Evolutionary conservation across 2,329 filamentous ascomycete species (phyloP).

Genomic region (Aaosphaeria pasadenensis): DNA sequence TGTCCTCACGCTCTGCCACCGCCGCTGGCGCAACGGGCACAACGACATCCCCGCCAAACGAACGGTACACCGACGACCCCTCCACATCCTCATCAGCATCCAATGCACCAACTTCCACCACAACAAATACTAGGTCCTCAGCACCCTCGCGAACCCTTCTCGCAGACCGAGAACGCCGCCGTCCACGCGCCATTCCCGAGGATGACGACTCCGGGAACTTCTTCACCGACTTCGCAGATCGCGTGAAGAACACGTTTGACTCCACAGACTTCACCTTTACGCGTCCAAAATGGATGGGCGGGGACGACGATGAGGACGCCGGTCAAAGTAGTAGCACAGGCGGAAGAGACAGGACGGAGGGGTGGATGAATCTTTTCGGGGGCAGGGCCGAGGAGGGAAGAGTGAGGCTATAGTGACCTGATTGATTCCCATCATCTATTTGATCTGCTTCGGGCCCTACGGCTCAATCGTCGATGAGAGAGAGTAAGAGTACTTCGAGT

Average conservation of each 20-base stretch:
- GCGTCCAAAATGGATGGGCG: slow-evolving; percentile 77
- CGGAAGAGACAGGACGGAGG: slow-evolving; percentile 5
- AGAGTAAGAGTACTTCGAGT: no score
- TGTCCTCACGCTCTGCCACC: slow-evolving; percentile 15
- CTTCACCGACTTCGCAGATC: slow-evolving; percentile 77
- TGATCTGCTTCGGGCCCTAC: no score
- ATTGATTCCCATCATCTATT: no score
- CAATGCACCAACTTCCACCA: neutral
- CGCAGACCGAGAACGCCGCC: slow-evolving; percentile 8
- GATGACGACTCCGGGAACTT: slow-evolving; percentile 74
- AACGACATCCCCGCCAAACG: slow-evolving; percentile 3
- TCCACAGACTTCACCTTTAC: slow-evolving; percentile 54
- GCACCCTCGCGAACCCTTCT: neutral
- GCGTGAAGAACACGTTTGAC: slow-evolving; percentile 90
- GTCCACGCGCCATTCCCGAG: slow-evolving; percentile 43
- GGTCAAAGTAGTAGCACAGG: slow-evolving; percentile 7
- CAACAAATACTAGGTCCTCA: neutral
- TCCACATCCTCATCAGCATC: slow-evolving; percentile 2
- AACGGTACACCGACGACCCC: slow-evolving; percentile 23
- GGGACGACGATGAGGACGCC: slow-evolving; percentile 38
- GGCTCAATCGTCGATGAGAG: no score
- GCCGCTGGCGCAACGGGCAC: neutral
- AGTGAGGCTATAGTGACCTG: slow-evolving; percentile 21
- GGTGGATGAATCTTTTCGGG: slow-evolving; percentile 28
- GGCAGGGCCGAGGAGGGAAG: slow-evolving; percentile 31